Percentiles rank a stretch among this genome's conserved stretches.
phyloP scores from a whole-genome alignment of 805 yeast genomes.

The Ogataea glucozyma region DNA sequence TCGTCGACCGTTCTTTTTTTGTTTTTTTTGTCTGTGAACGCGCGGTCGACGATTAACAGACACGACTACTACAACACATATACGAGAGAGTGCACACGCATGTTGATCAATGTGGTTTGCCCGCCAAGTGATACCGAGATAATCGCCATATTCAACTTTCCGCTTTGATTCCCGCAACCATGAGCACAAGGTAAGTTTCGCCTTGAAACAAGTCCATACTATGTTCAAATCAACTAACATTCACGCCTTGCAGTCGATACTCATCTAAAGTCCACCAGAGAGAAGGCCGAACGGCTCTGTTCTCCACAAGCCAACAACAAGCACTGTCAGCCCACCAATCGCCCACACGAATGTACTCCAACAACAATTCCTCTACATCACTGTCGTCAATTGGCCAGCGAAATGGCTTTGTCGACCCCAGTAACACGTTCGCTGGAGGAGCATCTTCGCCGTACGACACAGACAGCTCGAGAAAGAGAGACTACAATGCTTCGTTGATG shows the following conservation, averaged over 20 bases:
- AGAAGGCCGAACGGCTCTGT: conserved; percentile 31
- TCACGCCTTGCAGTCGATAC: conserved; percentile 26
- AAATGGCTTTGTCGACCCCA: conserved; percentile 9
- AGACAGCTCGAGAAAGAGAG: conserved; percentile 30
- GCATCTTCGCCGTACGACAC: conserved; percentile 46
- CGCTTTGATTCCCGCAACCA: conserved; percentile 2
- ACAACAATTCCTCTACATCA: conserved; percentile 14
- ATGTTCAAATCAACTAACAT: conserved; percentile 12
- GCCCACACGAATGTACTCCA: conserved; percentile 13
- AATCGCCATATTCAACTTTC: too few relatives aligned
- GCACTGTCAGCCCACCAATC: conserved; percentile 17
- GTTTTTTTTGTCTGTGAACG: too few relatives aligned
- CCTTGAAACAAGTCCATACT: background rate
- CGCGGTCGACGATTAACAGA: conserved; percentile 2
- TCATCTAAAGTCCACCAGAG: conserved; percentile 34
- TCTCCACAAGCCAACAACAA: conserved; percentile 23
- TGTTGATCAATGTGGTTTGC: too few relatives aligned
- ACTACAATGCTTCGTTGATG: conserved; percentile 52
- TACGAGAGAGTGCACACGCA: too few relatives aligned
- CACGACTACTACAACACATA: conserved; percentile 4
- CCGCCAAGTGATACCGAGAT: too few relatives aligned
- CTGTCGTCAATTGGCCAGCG: conserved; percentile 14
- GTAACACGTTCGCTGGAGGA: conserved; percentile 19
- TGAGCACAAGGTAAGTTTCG: conserved; percentile 25
- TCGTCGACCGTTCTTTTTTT: conserved; percentile 1